These are phyloP conservation scores for Sophora flavescens DNA, from an alignment of 306 rosid genomes.

Conservation along the genomic window DNA sequence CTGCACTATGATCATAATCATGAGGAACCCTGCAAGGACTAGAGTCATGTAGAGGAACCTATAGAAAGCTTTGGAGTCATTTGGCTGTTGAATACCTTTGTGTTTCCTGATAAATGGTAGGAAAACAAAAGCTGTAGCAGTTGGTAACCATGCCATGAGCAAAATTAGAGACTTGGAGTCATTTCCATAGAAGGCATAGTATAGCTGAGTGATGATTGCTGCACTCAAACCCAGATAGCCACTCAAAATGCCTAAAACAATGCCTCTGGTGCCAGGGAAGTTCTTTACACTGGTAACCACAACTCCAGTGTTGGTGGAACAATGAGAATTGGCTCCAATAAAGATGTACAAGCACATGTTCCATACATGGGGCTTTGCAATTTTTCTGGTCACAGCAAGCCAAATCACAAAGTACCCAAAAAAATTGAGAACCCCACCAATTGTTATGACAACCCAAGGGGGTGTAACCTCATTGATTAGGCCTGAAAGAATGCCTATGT, in stretches of 20 bases:
- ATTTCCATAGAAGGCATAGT: slow-evolving; percentile 60
- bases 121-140: slow-evolving; percentile 56
- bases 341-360: slow-evolving; percentile 50
- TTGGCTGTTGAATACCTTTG: slow-evolving; percentile 37
- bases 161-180: slow-evolving; percentile 61
- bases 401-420: slow-evolving; percentile 54
- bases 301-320: slow-evolving; percentile 56
- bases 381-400: slow-evolving; percentile 54
- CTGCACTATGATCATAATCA: slow-evolving; percentile 59
- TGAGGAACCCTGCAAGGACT: slow-evolving; percentile 65
- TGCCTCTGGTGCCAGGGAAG: slow-evolving; percentile 53
- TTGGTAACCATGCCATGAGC: slow-evolving; percentile 79
- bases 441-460: slow-evolving; percentile 47
- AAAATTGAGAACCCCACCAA: slow-evolving; percentile 54
- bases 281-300: slow-evolving; percentile 54
- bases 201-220: slow-evolving; percentile 54
- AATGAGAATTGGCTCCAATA: slow-evolving; percentile 55
- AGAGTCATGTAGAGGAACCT: slow-evolving; percentile 65
- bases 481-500: slow-evolving; percentile 52
- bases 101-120: slow-evolving; percentile 55
- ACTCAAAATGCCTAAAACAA: slow-evolving; percentile 50
- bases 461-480: slow-evolving; percentile 55
- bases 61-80: slow-evolving; percentile 64
- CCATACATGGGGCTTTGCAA: slow-evolving; percentile 47
- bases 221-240: slow-evolving; percentile 52